Evolutionary conservation across 495 filamentous ascomycete species (phyloP).

Genomic region (Cairneyella variabilis): DNA sequence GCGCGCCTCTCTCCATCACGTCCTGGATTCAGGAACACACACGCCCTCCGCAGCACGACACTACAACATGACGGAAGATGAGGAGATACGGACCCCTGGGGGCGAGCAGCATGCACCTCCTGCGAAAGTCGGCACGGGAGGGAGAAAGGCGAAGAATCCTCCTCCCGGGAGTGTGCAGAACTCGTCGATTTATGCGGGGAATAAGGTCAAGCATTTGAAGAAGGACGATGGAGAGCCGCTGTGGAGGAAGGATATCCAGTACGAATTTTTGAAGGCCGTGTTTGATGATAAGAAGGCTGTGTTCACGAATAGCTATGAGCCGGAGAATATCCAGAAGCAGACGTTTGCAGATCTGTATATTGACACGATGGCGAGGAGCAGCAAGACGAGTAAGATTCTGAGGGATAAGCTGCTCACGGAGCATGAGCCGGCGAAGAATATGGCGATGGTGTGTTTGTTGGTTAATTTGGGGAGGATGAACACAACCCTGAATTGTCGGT

Average conservation of each 20-base stretch:
- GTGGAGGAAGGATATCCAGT: constrained; percentile 97
- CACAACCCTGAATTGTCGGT: constrained; percentile 91
- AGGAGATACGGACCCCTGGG: constrained; percentile 38
- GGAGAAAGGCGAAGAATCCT: constrained; percentile 19
- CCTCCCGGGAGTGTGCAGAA: constrained; percentile 3
- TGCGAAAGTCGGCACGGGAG: too few species aligned
- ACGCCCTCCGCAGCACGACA: constrained; percentile 13
- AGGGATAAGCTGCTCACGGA: constrained; percentile 95
- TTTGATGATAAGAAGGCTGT: constrained; percentile 82
- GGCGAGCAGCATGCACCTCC: constrained; percentile 61
- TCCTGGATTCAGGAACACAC: constrained; percentile 10
- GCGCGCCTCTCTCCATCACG: constrained; percentile 19
- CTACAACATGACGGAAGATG: constrained; percentile 26
- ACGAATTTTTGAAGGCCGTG: constrained; percentile 86
- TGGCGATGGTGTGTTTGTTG: constrained; percentile 98
- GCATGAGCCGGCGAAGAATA: constrained; percentile 84
- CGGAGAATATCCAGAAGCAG: constrained; percentile 63
- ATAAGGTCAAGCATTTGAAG: constrained; percentile 93
- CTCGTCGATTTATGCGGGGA: constrained; percentile 61
- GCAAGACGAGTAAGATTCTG: constrained; percentile 97
- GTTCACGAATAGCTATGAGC: constrained; percentile 82
- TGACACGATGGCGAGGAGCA: constrained; percentile 96
- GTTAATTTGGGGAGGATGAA: constrained; percentile 99
- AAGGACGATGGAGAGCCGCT: constrained; percentile 96
- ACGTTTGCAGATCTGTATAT: constrained; percentile 97